phyloP scores from a whole-genome alignment of 1,139 yeast species.

The Hyphopichia burtonii region DNA sequence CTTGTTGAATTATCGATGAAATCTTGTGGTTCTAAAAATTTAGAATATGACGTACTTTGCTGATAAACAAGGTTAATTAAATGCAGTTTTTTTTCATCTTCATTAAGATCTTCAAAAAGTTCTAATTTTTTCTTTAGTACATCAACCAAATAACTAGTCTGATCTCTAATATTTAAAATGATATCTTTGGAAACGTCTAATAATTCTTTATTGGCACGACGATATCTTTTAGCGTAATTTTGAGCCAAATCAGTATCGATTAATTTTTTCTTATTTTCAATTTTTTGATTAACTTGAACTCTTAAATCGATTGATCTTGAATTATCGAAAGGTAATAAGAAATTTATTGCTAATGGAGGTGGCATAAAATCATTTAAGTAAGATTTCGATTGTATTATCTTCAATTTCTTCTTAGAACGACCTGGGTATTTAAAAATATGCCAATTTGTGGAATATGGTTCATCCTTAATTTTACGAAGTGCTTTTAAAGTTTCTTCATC shows the following conservation, averaged over 20 bases:
- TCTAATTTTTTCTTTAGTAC: slow-evolving; percentile 3
- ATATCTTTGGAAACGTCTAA: slow-evolving; percentile 4
- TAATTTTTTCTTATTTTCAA: slow-evolving; percentile 11
- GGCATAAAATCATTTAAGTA: slow-evolving; percentile 46
- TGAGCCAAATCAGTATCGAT: slow-evolving; percentile 9
- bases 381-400: slow-evolving; percentile 35
- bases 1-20: slow-evolving; percentile 21
- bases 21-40: not conserved
- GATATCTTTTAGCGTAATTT: slow-evolving; percentile 2
- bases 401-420: slow-evolving; percentile 24
- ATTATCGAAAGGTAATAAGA: slow-evolving; percentile 24
- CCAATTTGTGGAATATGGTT: slow-evolving; percentile 30
- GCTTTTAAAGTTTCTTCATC: slow-evolving; percentile 9
- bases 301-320: slow-evolving; percentile 7
- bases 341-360: slow-evolving; percentile 36
- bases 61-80: slow-evolving; percentile 13
- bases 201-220: slow-evolving; percentile 3
- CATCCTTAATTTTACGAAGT: slow-evolving; percentile 6
- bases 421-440: slow-evolving; percentile 37
- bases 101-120: slow-evolving; percentile 3
- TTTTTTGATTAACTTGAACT: slow-evolving; percentile 15
- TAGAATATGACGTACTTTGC: not conserved
- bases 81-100: slow-evolving; percentile 10
- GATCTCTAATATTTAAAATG: slow-evolving; percentile 10
- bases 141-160: slow-evolving; percentile 9